Evolutionary conservation across 352 stramenopile species (phyloP), one percentile per base, ranked within the genome.

Genomic region (Phytophthora europaea): DNA sequence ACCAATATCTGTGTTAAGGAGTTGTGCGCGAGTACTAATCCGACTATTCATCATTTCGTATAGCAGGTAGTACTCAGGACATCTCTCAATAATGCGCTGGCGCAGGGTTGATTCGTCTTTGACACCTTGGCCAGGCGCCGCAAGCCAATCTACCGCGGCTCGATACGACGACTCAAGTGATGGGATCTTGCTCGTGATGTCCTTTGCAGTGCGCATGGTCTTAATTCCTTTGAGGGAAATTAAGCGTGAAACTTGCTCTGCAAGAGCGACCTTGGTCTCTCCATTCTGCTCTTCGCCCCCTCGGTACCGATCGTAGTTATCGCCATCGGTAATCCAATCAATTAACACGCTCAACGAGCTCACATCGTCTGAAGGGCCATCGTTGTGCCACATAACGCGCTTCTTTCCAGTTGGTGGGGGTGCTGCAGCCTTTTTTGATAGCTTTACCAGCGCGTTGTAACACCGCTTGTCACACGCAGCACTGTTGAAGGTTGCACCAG

Each of bases 291-390:
- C 22, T 20, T 68, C 61, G 50, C 54, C 64, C 6, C 64, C 64
- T 4, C 55, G n/a, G 12, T 70, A 70, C 6, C 54, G 53, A 34
- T 45, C n/a, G 31, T 64, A 70, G 18, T 70, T 70, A 47, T 64
- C 34, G 1, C 40, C 31, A 54, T 51, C 53, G 1, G 63, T 64
- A 8, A 63, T 22, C 54, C 63, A 70, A 34, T 64, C 63, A 7
- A 70, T 58, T 4, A 70, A 15, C n/a, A 70, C 54, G 12, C 52
- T 57, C 5, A 70, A 12, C 6, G 63, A 70, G 31, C 45, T 70
- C 2, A 70, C 43, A 38, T 63, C 43, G 23, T 5, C 28, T 15
- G 53, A 45, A 26, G 45, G 53, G 0, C 31, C 63, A 48, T 70
- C 54, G 43, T 70, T 70, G n/a, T 70, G 43, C 63, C 63, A 64